Evolutionary conservation across 1,139 yeast species (phyloP).

Genomic region (Eremothecium sinecaudum): DNA sequence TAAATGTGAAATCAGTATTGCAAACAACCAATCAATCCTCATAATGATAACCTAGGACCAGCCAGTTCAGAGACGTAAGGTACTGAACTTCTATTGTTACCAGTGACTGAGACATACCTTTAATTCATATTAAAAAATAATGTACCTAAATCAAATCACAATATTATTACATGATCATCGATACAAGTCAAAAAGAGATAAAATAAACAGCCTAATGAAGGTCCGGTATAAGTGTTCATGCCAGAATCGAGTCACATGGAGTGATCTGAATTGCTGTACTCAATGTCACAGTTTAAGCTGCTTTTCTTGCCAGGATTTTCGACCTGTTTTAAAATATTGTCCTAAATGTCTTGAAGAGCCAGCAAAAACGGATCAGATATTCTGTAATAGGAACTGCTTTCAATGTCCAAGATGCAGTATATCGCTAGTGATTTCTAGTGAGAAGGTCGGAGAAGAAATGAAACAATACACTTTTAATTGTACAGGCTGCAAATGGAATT

Average conservation of each 20-base stretch:
- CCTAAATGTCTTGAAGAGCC: constrained; percentile 9
- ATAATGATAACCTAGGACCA: too few species aligned
- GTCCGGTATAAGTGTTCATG: constrained; percentile 6
- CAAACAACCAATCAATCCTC: background rate
- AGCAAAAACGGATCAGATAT: constrained; percentile 5
- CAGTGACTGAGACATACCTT: too few species aligned
- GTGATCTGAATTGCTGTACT: constrained; percentile 8
- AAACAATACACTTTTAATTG: constrained; percentile 7
- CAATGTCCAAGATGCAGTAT: constrained; percentile 11
- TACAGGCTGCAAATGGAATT: constrained; percentile 11
- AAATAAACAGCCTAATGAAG: too few species aligned
- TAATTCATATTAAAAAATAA: too few species aligned
- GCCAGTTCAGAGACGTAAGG: too few species aligned
- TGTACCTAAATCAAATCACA: too few species aligned
- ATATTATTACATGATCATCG: too few species aligned
- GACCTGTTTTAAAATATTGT: constrained; percentile 10
- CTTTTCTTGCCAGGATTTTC: constrained; percentile 9
- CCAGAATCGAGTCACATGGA: constrained; percentile 1
- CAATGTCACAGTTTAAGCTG: constrained; percentile 10
- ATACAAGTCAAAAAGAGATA: too few species aligned
- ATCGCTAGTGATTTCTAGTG: constrained; percentile 5
- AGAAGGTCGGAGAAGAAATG: background rate
- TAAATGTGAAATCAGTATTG: too few species aligned
- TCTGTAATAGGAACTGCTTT: constrained; percentile 10
- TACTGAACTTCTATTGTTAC: too few species aligned